phyloP scores from a whole-genome alignment of 345 rosid species.

The Populus nigra region DNA sequence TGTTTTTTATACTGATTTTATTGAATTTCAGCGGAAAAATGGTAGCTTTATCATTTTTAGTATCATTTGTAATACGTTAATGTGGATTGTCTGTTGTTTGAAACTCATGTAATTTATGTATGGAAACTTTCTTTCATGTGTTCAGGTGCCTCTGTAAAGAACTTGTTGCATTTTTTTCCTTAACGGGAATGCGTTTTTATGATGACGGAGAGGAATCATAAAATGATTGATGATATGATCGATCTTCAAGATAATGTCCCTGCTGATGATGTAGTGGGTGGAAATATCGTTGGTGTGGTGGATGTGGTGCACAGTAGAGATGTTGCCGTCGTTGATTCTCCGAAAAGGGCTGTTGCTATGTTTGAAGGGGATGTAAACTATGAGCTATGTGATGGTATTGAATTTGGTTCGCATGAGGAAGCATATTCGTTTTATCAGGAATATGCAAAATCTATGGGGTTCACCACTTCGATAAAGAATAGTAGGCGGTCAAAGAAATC shows the following conservation, averaged over 20 bases:
- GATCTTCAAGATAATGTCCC: slow-evolving; percentile 18
- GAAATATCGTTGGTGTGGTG: slow-evolving; percentile 13
- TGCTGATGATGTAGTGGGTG: slow-evolving; percentile 12
- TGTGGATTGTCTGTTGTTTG: not conserved
- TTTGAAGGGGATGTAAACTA: slow-evolving; percentile 25
- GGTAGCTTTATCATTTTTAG: not conserved
- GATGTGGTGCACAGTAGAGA: slow-evolving; percentile 15
- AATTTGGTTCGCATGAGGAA: slow-evolving; percentile 39
- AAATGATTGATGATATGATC: slow-evolving; percentile 18
- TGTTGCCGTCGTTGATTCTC: slow-evolving; percentile 10
- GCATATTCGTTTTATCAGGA: slow-evolving; percentile 40
- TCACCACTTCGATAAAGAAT: slow-evolving; percentile 37
- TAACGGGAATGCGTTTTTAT: slow-evolving; percentile 4
- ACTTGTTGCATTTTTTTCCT: not conserved
- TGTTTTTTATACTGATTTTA: not conserved
- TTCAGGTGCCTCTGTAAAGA: slow-evolving; percentile 13
- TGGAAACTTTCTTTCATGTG: not conserved
- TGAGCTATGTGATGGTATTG: slow-evolving; percentile 35
- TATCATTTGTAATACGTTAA: not conserved
- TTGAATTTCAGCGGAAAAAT: not conserved
- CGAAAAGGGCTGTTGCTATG: slow-evolving; percentile 7
- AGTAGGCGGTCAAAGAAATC: slow-evolving; percentile 42
- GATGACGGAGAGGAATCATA: slow-evolving; percentile 13
- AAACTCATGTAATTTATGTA: not conserved
- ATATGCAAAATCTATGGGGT: slow-evolving; percentile 45